A percentile compares a stretch with the other conserved stretches of the same genome.
These are phyloP conservation scores for Globisporangium irregulare DNA, from an alignment of 352 stramenopile genomes.

Conservation along the genomic window DNA sequence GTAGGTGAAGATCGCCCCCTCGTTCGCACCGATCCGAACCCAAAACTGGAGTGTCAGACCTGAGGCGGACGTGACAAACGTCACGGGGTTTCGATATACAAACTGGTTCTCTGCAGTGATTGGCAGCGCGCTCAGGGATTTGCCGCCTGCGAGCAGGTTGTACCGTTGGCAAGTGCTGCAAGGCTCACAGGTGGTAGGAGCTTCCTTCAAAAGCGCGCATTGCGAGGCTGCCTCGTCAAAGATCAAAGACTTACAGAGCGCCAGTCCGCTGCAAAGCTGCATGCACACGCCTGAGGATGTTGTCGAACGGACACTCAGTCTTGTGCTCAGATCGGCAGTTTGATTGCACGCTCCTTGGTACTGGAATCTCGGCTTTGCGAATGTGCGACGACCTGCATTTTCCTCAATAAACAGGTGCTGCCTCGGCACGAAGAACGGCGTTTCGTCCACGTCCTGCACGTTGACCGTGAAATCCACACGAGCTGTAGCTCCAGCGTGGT, in stretches of 20 bases:
- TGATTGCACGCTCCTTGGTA: conserved; percentile 18
- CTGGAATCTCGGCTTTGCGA: conserved; percentile 25
- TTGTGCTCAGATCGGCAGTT: not conserved
- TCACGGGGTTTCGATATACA: conserved; percentile 1
- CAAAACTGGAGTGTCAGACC: conserved; percentile 29
- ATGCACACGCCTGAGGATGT: conserved; percentile 1
- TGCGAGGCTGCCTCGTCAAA: conserved; percentile 4
- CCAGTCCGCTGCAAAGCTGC: not conserved
- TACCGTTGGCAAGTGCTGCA: conserved; percentile 11
- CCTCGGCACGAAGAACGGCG: conserved; percentile 27
- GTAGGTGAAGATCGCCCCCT: conserved; percentile 31
- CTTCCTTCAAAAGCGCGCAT: conserved; percentile 6
- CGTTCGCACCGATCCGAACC: conserved; percentile 17
- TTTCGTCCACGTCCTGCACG: conserved; percentile 47
- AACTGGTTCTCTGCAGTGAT: conserved; percentile 6
- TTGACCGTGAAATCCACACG: conserved; percentile 14
- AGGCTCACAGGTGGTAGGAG: not conserved
- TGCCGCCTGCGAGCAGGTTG: not conserved
- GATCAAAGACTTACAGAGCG: conserved; percentile 4
- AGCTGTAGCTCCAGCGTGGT: not conserved
- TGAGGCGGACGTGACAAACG: not conserved
- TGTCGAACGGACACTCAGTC: not conserved
- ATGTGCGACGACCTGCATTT: conserved; percentile 13
- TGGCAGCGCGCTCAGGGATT: conserved; percentile 1
- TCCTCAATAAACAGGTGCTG: conserved; percentile 45